phyloP scores from a whole-genome alignment of 108 stramenopile species.

The Epithemia pelagica region DNA sequence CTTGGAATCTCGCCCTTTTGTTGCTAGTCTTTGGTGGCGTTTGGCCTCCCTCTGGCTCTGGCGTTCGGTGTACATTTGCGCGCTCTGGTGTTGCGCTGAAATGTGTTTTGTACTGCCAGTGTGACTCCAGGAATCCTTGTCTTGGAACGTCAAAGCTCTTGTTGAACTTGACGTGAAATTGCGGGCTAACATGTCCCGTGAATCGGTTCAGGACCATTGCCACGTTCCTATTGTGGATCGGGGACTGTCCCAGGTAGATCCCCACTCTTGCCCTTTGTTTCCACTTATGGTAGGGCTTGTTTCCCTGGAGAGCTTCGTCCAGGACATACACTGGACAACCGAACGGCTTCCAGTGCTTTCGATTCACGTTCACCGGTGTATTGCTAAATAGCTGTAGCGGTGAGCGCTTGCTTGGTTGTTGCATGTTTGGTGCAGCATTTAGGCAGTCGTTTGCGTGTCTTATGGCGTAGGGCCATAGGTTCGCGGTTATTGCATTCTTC shows the following conservation, averaged over 20 bases:
- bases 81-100: neutral
- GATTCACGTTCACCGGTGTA: slow-evolving; percentile 7
- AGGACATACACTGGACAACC: slow-evolving; percentile 22
- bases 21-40: no score
- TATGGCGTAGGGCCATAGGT: slow-evolving; percentile 37
- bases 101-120: slow-evolving; percentile 9
- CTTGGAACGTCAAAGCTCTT: slow-evolving; percentile 21
- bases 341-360: slow-evolving; percentile 15
- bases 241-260: slow-evolving; percentile 27
- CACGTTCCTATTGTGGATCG: slow-evolving; percentile 23
- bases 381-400: slow-evolving; percentile 10
- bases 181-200: slow-evolving; percentile 32
- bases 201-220: slow-evolving; percentile 23
- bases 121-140: slow-evolving; percentile 4
- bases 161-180: slow-evolving; percentile 30
- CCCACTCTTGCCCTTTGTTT: slow-evolving; percentile 22
- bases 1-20: no score
- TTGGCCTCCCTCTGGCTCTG: no score
- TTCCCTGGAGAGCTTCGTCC: slow-evolving; percentile 4
- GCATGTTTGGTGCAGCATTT: slow-evolving; percentile 5
- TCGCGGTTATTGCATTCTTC: slow-evolving; percentile 12
- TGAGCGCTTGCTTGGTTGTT: neutral
- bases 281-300: slow-evolving; percentile 27
- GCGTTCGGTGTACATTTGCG: neutral
- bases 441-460: slow-evolving; percentile 13